phyloP scores from a whole-genome alignment of 2,329 filamentous ascomycete genomes.

The Cercospora beticola region DNA sequence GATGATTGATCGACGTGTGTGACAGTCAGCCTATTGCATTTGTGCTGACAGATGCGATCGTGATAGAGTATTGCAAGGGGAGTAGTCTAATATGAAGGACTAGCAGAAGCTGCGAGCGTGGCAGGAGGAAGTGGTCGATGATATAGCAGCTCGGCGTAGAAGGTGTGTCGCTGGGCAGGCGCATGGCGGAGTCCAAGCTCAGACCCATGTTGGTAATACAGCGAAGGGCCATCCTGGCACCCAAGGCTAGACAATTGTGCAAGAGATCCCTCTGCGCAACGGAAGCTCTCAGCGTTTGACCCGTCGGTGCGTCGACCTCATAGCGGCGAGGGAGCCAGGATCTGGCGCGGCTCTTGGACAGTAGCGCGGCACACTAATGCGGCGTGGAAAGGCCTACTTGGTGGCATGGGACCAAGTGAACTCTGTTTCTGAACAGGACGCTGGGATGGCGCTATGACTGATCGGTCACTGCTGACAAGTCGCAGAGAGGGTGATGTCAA shows the following conservation, averaged over 20 bases:
- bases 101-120: neutral
- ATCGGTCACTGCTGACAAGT: conserved; percentile 7
- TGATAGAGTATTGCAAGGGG: neutral
- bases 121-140: conserved; percentile 3
- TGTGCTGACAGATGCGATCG: neutral
- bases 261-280: conserved; percentile 1
- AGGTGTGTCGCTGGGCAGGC: neutral
- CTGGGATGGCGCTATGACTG: conserved; percentile 1
- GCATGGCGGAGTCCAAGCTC: conserved; percentile 1
- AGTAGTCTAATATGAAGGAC: neutral
- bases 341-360: conserved; percentile 14
- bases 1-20: neutral
- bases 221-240: conserved; percentile 1
- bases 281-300: conserved; percentile 11
- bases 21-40: neutral
- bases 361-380: conserved; percentile 9
- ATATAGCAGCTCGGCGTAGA: neutral
- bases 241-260: conserved; percentile 11
- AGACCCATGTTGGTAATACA: conserved; percentile 9
- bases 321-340: conserved; percentile 6
- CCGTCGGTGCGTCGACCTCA: conserved; percentile 11
- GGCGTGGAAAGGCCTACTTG: conserved; percentile 1
- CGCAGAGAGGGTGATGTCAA: neutral
- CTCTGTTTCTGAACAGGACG: conserved; percentile 13
- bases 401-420: conserved; percentile 8